Evolutionary conservation across 768 basidiomycete species (phyloP).

Genomic region (Leccinum rimulosum): DNA sequence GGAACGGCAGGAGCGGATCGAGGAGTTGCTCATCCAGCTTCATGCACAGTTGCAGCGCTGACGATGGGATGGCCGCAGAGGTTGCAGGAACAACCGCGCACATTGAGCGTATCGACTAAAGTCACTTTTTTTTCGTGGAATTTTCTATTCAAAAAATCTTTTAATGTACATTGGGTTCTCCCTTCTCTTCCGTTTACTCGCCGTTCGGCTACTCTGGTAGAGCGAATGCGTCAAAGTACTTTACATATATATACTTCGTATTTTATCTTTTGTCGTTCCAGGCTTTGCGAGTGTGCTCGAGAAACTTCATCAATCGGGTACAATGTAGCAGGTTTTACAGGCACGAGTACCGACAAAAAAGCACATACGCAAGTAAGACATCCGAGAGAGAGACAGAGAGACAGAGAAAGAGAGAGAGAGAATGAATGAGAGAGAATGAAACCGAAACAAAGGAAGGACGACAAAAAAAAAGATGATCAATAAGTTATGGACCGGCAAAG

Average conservation of each 20-base stretch:
- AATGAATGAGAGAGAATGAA: not conserved
- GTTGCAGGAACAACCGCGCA: not conserved
- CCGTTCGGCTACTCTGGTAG: not conserved
- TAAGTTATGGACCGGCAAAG: constrained; percentile 23
- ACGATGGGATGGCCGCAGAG: not conserved
- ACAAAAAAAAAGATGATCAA: constrained; percentile 15
- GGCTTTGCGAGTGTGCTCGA: not conserved
- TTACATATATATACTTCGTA: not conserved
- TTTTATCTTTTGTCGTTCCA: constrained; percentile 4
- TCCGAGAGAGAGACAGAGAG: not conserved
- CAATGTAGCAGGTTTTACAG: constrained; percentile 5
- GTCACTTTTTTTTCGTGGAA: not conserved
- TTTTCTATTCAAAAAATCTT: not conserved
- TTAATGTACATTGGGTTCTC: not conserved
- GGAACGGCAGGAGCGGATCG: constrained; percentile 45
- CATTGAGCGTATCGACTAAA: not conserved
- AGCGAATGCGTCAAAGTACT: not conserved
- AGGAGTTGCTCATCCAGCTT: constrained; percentile 41
- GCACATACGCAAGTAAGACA: constrained; percentile 9
- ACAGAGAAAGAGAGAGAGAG: too few species aligned
- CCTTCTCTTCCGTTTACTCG: not conserved
- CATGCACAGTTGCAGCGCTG: constrained; percentile 14
- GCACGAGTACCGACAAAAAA: constrained; percentile 17
- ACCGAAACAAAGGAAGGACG: not conserved
- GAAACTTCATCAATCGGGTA: not conserved